These are phyloP conservation scores for Fusarium dlaminii DNA, from an alignment of 2,329 filamentous ascomycete genomes.

Conservation along the genomic window DNA sequence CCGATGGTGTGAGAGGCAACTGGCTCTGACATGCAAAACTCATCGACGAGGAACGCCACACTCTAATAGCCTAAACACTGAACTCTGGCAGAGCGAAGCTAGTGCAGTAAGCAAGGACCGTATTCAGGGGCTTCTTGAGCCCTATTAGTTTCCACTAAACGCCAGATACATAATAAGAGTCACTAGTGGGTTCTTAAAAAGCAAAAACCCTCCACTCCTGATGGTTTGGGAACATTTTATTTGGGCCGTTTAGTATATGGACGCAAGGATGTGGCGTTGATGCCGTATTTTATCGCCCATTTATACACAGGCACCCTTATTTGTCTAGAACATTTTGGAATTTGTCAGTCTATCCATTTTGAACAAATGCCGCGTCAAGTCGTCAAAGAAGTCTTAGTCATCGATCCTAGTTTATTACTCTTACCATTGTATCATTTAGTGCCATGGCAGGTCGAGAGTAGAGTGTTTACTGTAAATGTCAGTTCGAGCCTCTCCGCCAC, in stretches of 20 bases:
- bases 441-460: not conserved
- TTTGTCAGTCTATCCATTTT: not conserved
- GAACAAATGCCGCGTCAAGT: not conserved
- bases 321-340: not conserved
- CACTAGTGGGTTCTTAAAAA: not conserved
- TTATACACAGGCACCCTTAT: not conserved
- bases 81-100: not conserved
- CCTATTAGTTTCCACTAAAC: not conserved
- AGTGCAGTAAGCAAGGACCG: not conserved
- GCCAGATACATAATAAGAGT: not conserved
- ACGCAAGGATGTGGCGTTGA: not conserved
- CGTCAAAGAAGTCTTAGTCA: not conserved
- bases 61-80: not conserved
- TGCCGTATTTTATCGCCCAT: not conserved
- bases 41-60: not conserved
- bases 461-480: not conserved
- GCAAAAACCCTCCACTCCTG: not conserved
- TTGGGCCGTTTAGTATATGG: not conserved
- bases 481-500: not conserved
- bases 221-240: not conserved
- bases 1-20: too few species aligned
- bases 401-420: not conserved
- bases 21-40: not conserved
- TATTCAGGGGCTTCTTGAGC: not conserved
- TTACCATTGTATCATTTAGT: not conserved